Evolutionary conservation across 805 yeast species (phyloP).

Genomic region (Kluyveromyces wickerhamii): DNA sequence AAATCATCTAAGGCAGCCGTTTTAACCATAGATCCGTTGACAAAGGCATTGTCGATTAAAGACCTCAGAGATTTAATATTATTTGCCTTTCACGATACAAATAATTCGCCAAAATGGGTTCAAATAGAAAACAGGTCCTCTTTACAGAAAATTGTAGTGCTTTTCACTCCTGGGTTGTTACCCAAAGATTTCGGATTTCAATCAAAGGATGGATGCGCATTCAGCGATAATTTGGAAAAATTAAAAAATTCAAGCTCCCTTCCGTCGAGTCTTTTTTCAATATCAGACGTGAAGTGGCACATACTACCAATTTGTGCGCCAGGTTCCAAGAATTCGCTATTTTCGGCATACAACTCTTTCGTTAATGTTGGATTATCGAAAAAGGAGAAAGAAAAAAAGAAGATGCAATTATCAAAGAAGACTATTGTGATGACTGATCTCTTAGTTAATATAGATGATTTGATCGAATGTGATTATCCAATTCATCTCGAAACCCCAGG

Average conservation of each 20-base stretch:
- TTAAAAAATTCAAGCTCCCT: conserved; percentile 5
- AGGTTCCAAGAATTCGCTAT: conserved; percentile 52
- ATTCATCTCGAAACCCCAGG: conserved; percentile 38
- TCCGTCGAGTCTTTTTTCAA: neutral
- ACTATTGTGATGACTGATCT: conserved; percentile 46
- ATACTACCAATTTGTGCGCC: conserved; percentile 52
- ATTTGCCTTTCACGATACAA: conserved; percentile 35
- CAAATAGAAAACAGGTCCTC: conserved; percentile 38
- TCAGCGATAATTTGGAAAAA: conserved; percentile 10
- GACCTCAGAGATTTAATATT: conserved; percentile 42
- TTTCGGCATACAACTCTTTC: conserved; percentile 48
- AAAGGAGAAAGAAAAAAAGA: conserved; percentile 41
- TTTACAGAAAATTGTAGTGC: conserved; percentile 46
- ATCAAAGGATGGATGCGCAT: conserved; percentile 13
- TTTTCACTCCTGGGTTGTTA: conserved; percentile 60
- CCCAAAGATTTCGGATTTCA: conserved; percentile 35
- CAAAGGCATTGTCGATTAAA: conserved; percentile 28
- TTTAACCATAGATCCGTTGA: conserved; percentile 31
- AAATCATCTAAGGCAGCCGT: conserved; percentile 22
- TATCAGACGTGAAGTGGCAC: neutral
- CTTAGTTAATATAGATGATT: conserved; percentile 39
- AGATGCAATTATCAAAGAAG: conserved; percentile 21
- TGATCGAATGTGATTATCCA: conserved; percentile 50
- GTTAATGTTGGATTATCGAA: conserved; percentile 49
- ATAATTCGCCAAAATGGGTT: conserved; percentile 42